Base-by-base conservation (phyloP, 306 rosid species). In the Pachyrhizus erosus region DNA sequence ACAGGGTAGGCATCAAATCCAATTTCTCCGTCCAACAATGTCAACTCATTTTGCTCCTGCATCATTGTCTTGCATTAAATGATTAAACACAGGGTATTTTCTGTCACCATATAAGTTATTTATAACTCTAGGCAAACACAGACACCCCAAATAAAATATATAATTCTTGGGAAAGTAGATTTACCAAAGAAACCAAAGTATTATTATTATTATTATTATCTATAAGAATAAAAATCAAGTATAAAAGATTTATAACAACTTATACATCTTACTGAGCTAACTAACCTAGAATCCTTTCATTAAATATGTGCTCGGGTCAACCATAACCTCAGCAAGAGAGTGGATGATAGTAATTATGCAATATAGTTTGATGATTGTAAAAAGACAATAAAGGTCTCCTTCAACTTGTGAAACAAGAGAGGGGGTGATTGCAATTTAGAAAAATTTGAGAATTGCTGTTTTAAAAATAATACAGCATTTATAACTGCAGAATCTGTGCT, bases 21-120 rank as follows among this genome's bases (percentile, higher is more conserved):
- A 55, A 87, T 65, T 54, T 89, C 94, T 84, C 88, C 91, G 75
- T 90, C 93, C 87, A 85, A 75, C 73, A 88, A 23, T 23, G 76
- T 17, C 75, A 80, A 55, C 51, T 91, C 92, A 42, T 79, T 88
- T 45, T 88, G 94, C n/a, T 86, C 98, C 97, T 94, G 94, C 82
- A 79, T 64, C 80, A 60, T 9, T 66, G 54, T 34, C 64, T 71
- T 82, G 45, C 73, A 86, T 57, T 37, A 66, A 58, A 70, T 18
- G 48, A 37, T 54, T 49, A 61, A 49, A 54, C 7, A 43, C 5
- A 1, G 7, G n/a, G 12, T 60, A 27, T 40, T 37, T 49, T 34
- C 76, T 15, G 31, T 39, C 31, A 69, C 18, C 17, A 18, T 8
- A n/a, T 0, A 14, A 43, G 39, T 45, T 70, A 13, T 43, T 45